phyloP scores from a whole-genome alignment of 768 basidiomycete genomes.

The Mycena haematopus region DNA sequence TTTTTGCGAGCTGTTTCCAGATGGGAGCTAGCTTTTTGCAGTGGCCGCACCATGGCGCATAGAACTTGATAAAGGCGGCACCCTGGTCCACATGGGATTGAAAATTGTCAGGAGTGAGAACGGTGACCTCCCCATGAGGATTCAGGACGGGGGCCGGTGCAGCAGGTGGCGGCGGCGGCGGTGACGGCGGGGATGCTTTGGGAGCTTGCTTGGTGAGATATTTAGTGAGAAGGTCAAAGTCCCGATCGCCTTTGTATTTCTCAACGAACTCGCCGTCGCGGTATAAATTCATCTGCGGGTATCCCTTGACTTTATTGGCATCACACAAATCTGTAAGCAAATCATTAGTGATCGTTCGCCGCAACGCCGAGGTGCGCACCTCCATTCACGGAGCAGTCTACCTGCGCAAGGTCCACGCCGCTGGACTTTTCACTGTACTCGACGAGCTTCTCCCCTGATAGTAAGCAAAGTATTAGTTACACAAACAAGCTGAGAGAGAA shows the following conservation, averaged over 20 bases:
- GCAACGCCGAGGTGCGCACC: slow-evolving; percentile 54
- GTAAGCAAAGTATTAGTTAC: no score
- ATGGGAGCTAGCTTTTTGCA: slow-evolving; percentile 92
- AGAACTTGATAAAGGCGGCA: slow-evolving; percentile 70
- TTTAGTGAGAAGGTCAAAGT: slow-evolving; percentile 56
- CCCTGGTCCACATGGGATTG: slow-evolving; percentile 44
- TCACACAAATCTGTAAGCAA: slow-evolving; percentile 74
- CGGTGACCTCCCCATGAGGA: slow-evolving; percentile 44
- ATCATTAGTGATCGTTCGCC: neutral
- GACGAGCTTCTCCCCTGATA: slow-evolving; percentile 59
- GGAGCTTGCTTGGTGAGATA: slow-evolving; percentile 54
- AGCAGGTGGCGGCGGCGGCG: slow-evolving; percentile 23
- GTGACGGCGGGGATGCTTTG: neutral
- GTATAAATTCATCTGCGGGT: slow-evolving; percentile 81
- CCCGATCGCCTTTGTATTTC: slow-evolving; percentile 60
- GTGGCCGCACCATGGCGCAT: slow-evolving; percentile 90
- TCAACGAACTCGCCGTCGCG: slow-evolving; percentile 66
- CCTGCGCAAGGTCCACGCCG: slow-evolving; percentile 75
- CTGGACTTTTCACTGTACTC: slow-evolving; percentile 50
- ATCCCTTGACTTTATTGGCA: slow-evolving; percentile 69
- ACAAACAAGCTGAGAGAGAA: no score
- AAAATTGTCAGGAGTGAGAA: slow-evolving; percentile 47
- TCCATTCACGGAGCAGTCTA: slow-evolving; percentile 80
- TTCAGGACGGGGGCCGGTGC: slow-evolving; percentile 35
- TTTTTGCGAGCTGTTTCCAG: slow-evolving; percentile 77